phyloP scores from a whole-genome alignment of 2,329 filamentous ascomycete genomes.

The Bipolaris zeicola region DNA sequence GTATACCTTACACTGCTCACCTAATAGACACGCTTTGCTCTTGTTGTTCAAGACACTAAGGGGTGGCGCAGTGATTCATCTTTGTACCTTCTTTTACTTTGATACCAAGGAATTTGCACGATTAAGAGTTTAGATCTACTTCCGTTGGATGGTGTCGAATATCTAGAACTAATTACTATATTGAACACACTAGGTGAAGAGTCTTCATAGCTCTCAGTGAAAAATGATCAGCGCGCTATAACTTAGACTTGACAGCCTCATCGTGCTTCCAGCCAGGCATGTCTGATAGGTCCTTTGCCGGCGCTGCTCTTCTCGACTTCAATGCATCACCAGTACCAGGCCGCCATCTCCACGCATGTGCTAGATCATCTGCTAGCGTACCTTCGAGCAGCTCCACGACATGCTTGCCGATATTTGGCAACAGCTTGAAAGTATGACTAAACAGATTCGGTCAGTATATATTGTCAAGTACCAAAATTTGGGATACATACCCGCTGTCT shows the following conservation, averaged over 20 bases:
- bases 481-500: constrained; percentile 52
- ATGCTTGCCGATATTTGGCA: constrained; percentile 56
- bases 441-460: constrained; percentile 1
- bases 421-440: constrained; percentile 55
- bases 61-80: no score
- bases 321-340: constrained; percentile 52
- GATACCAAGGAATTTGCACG: no score
- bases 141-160: no score
- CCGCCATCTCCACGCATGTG: constrained; percentile 54
- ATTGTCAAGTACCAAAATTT: constrained; percentile 1
- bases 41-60: constrained; percentile 10
- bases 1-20: constrained; percentile 13
- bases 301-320: constrained; percentile 50
- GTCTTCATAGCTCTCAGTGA: background rate
- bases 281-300: constrained; percentile 53
- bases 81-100: no score
- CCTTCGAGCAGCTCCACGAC: constrained; percentile 55
- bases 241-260: constrained; percentile 9
- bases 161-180: no score
- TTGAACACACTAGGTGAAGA: background rate
- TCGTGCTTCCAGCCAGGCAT: constrained; percentile 53
- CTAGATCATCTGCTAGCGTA: constrained; percentile 47
- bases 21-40: constrained; percentile 9
- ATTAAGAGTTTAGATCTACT: no score
- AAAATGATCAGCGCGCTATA: constrained; percentile 4